Base-by-base conservation (phyloP, 176 grass and related monocot species). In the Elaeis guineensis region DNA sequence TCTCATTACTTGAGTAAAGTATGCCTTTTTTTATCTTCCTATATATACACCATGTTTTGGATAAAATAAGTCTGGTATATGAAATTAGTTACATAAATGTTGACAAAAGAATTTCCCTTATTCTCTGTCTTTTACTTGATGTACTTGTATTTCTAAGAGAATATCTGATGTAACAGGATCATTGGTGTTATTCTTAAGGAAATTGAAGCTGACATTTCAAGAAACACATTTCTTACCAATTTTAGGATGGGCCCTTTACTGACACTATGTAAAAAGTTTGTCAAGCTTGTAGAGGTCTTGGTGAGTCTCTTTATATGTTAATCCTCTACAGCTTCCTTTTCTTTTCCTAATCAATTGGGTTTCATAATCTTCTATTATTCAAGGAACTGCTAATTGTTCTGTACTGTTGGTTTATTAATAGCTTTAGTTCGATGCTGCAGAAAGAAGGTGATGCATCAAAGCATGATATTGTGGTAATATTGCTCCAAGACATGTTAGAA, bases 401-500 rank as follows among this genome's bases (percentile, higher is more conserved):
- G 35, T 12, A 44, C 1, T 44, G 35, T n/a, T n/a, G 35, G 2
- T 44, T 44, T 44, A 39, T 55, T 16, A 1, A 68, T n/a, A 68
- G 54, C 17, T 16, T 19, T 35, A 11, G 18, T 56, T 68, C 11
- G n/a, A 56, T 44, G 5, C 19, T 90, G 61, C 80, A 95, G 91
- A 95, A 90, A 90, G 80, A 84, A 73, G 82, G 83, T 51, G 71
- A 95, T 77, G 69, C 83, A 16, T 86, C 83, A n/a, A 90, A 79
- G 58, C 82, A 76, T 65, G 86, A 82, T 62, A 77, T 71, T 69
- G 79, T 96, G 21, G 86, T 96, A 25, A 55, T 96, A 58, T 61
- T 96, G 69, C 80, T 96, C 70, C 91, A 96, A 89, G 91, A 96
- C 61, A 96, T 96, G 91, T 56, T 96, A 24, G 86, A 96, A 83